Conservation (phyloP, 192 early-diverging fungal species). For the Entomortierella lignicola region DNA sequence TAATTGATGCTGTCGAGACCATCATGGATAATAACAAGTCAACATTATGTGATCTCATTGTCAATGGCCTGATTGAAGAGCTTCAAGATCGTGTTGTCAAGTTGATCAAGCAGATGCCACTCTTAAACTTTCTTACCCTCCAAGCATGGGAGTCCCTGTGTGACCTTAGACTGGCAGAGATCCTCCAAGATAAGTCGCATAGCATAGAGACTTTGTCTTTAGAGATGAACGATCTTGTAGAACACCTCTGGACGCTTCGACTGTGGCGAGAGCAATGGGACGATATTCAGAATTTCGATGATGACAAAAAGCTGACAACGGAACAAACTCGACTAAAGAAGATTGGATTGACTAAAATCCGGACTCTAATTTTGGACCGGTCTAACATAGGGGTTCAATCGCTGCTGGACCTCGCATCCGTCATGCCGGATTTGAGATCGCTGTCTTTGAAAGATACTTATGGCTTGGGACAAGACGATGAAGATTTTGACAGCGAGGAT, state of each 20-base stretch:
- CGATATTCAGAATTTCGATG: not conserved
- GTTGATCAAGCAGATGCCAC: not conserved
- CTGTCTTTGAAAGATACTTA: conserved; percentile 17
- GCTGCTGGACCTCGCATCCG: conserved; percentile 3
- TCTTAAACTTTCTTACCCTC: not conserved
- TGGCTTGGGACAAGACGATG: conserved; percentile 7
- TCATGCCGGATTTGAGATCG: conserved; percentile 23
- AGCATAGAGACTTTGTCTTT: not conserved
- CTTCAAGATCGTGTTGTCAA: not conserved
- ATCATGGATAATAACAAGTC: conserved; percentile 6
- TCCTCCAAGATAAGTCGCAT: not conserved
- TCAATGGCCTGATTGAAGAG: not conserved
- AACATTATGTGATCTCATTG: not conserved
- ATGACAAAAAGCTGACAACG: not conserved
- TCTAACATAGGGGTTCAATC: conserved; percentile 15
- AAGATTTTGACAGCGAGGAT: not conserved
- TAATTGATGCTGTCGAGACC: conserved; percentile 1
- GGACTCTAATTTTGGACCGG: conserved; percentile 10
- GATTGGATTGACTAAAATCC: conserved; percentile 6
- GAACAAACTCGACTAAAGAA: not conserved
- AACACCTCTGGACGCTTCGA: not conserved
- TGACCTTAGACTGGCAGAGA: not conserved
- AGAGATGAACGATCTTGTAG: conserved; percentile 12
- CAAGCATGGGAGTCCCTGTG: not conserved
- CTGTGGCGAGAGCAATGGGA: conserved; percentile 2